phyloP scores from a whole-genome alignment of 2,329 filamentous ascomycete species.

The Fusarium sp. region DNA sequence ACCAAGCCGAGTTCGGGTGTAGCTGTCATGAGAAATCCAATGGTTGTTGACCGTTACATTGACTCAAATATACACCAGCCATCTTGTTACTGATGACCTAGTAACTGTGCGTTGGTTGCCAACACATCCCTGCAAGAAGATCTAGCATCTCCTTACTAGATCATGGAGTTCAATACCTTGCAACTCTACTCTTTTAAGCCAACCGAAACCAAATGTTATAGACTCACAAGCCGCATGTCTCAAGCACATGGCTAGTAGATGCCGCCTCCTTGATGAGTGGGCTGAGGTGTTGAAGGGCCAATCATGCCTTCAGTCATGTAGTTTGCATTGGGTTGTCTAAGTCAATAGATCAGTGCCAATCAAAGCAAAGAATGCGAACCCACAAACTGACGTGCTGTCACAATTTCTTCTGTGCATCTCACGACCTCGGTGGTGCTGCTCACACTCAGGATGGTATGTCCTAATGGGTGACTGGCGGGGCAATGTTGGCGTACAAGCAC shows the following conservation, averaged over 20 bases:
- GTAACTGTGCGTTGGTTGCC: not conserved
- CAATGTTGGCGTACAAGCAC: not conserved
- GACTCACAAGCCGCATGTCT: not conserved
- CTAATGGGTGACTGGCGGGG: not conserved
- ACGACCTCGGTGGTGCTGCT: slow-evolving; percentile 15
- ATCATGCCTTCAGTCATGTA: not conserved
- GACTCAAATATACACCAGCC: not conserved
- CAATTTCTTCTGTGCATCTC: slow-evolving; percentile 11
- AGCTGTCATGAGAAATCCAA: not conserved
- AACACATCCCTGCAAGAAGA: not conserved
- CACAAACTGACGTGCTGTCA: slow-evolving; percentile 12
- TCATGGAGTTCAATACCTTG: not conserved
- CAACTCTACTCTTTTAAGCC: not conserved
- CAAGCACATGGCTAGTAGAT: not conserved
- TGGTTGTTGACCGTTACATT: not conserved
- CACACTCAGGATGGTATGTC: not conserved
- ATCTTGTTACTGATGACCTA: not conserved
- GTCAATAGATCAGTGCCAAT: not conserved
- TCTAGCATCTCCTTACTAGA: not conserved
- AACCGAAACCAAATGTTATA: not conserved
- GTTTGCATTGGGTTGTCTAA: slow-evolving; percentile 1
- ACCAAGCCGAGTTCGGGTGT: not conserved
- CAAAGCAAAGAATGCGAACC: not conserved
- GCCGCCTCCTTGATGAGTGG: slow-evolving; percentile 32
- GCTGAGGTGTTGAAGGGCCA: slow-evolving; percentile 16